Percentiles rank a stretch among this genome's conserved stretches.
Conservation (phyloP, 805 yeast species). For the Kuraishia ogatae region DNA sequence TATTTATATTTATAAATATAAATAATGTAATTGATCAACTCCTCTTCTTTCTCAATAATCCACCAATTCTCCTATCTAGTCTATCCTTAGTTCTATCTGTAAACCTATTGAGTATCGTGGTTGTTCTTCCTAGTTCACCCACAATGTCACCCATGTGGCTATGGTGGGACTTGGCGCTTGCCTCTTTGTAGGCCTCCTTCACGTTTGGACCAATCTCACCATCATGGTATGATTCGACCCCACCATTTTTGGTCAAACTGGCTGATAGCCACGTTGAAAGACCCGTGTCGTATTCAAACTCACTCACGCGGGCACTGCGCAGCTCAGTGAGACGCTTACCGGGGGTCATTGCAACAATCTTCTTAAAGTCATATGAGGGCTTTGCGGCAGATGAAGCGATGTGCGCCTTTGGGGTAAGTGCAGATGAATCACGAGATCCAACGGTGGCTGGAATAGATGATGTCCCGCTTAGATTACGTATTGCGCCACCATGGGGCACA, state of each 20-base stretch:
- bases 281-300: conserved; percentile 38
- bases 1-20: too few relatives aligned
- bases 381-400: conserved; percentile 4
- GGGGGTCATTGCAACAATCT: conserved; percentile 28
- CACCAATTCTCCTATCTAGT: neutral
- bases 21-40: neutral
- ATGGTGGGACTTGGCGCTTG: conserved; percentile 27
- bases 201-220: conserved; percentile 46
- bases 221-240: conserved; percentile 21
- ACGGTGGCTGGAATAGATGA: neutral
- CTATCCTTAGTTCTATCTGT: conserved; percentile 13
- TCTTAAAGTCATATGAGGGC: conserved; percentile 32
- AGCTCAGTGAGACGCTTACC: conserved; percentile 29
- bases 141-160: conserved; percentile 28
- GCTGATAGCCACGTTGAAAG: conserved; percentile 41
- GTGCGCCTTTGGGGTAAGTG: neutral
- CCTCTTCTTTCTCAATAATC: neutral
- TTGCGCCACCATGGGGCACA: neutral
- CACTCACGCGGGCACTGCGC: conserved; percentile 33
- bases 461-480: neutral
- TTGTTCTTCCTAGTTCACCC: conserved; percentile 29
- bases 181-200: conserved; percentile 57
- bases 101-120: conserved; percentile 15
- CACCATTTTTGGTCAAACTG: conserved; percentile 15
- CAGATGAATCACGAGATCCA: neutral